Evolutionary conservation across 2,329 filamentous ascomycete genomes (phyloP).

Genomic region (Colletotrichum higginsianum): DNA sequence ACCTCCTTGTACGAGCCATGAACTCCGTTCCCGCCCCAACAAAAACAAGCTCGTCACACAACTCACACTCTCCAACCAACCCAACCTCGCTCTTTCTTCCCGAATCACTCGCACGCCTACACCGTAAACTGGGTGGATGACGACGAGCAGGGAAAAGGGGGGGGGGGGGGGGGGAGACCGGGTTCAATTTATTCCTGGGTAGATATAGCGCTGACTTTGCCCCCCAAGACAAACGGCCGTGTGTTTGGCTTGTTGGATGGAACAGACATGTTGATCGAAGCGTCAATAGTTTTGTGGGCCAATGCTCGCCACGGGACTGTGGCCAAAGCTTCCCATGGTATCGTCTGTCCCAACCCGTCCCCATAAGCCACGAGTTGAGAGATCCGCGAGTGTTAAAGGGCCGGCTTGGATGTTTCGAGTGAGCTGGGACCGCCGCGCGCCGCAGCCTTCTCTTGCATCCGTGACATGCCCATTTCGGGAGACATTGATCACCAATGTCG

Average conservation of each 20-base stretch:
- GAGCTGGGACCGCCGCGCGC: neutral
- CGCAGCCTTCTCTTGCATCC: slow-evolving; percentile 1
- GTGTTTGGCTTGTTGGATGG: neutral
- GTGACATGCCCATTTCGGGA: neutral
- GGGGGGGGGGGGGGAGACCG: too few relatives aligned
- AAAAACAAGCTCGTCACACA: slow-evolving; percentile 9
- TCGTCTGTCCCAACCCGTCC: neutral
- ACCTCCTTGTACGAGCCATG: neutral
- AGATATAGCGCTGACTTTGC: neutral
- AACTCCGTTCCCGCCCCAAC: slow-evolving; percentile 20
- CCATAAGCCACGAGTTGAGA: neutral
- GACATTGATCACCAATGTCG: neutral
- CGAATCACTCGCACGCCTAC: neutral
- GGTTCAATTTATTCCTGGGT: neutral
- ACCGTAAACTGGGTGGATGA: neutral
- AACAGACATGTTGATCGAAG: neutral
- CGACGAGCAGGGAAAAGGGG: neutral
- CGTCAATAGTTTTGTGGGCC: slow-evolving; percentile 11
- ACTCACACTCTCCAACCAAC: slow-evolving; percentile 10
- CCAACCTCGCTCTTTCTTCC: neutral
- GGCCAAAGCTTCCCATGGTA: neutral
- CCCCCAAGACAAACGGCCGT: neutral
- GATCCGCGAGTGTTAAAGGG: neutral
- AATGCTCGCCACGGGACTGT: slow-evolving; percentile 2
- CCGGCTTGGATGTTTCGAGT: slow-evolving; percentile 5